Evolutionary conservation across 371 early-diverging fungal genomes (phyloP), one percentile per base, ranked within the genome.

Genomic region (Catenaria anguillulae): DNA sequence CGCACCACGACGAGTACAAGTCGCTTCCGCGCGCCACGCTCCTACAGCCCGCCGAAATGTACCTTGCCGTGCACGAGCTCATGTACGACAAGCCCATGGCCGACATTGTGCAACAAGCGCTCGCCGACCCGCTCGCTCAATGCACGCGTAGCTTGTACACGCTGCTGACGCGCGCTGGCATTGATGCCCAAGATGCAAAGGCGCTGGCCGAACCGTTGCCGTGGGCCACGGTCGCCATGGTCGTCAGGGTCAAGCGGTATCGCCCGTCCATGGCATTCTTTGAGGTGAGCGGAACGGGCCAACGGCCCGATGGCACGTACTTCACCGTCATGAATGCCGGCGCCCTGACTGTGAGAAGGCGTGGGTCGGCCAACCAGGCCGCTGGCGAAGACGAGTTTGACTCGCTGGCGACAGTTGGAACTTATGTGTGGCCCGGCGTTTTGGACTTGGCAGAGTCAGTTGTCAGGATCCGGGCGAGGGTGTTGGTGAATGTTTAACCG

Each of bases 11-110:
- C 52, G 52, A 50, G 52, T 50, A 50, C 52, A 29, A 29, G 13
- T 0, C 15, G 21, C 31, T 50, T 26, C 29, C 52, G 17, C 52
- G 52, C 29, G 31, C 52, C 0, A 8, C 26, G 15, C 52, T 26
- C 15, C 26, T 50, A 31, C 29, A 10, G 52, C 52, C 52, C 52
- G 52, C 52, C 29, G 52, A 50, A 50, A 29, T 50, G 52, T 50
- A 29, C 29, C 19, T 50, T 8, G 52, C 52, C 5, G 29, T 50
- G 8, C 52, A 50, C 52, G 52, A 50, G 29, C 52, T 50, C 29
- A 26, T 50, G 29, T 50, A 50, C 52, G 52, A 50, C 52, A 2
- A 12, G 52, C 52, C 29, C 29, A 10, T 8, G 15, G 52, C 29
- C 31, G 52, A 50, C 24, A 4, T 19, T 1, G 52, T 50, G 13